These are phyloP conservation scores for Penicillium pulvis DNA, from an alignment of 495 filamentous ascomycete species.

Conservation along the genomic window DNA sequence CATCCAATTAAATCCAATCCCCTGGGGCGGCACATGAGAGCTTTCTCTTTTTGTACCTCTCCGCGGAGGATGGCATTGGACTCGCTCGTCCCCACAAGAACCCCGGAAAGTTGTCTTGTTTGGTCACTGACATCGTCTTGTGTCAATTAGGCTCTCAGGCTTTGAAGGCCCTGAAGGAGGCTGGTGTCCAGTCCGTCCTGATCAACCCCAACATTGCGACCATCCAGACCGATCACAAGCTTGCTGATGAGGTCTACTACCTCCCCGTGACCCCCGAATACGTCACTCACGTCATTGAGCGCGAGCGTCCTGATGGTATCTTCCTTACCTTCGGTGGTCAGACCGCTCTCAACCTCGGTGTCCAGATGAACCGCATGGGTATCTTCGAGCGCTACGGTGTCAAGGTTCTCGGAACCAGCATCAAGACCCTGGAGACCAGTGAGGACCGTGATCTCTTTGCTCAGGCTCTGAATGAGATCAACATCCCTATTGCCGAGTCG, in stretches of 20 bases:
- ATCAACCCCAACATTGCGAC: constrained; percentile 99
- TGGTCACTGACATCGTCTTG: constrained; percentile 15
- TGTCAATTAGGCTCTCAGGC: constrained; percentile 77
- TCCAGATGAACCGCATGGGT: constrained; percentile 96
- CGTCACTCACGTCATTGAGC: constrained; percentile 92
- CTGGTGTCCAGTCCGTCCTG: constrained; percentile 88
- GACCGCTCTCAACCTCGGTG: constrained; percentile 93
- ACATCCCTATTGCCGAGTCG: constrained; percentile 95
- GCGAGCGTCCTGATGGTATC: constrained; percentile 92
- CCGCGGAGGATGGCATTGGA: background rate
- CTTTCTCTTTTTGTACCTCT: constrained; percentile 4
- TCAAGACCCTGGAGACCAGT: constrained; percentile 89
- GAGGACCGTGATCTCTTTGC: constrained; percentile 96
- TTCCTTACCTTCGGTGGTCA: constrained; percentile 96
- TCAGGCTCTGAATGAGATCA: constrained; percentile 87
- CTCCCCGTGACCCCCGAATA: constrained; percentile 96
- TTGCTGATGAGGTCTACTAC: constrained; percentile 98
- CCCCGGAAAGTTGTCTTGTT: background rate
- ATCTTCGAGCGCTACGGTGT: constrained; percentile 94
- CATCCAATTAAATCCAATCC: background rate
- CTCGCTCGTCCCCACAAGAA: background rate
- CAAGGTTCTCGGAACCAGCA: constrained; percentile 90
- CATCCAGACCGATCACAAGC: constrained; percentile 96
- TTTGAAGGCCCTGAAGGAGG: constrained; percentile 95
- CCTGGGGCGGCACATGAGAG: constrained; percentile 13